Evolutionary conservation across 1,284 basidiomycete species (phyloP).

Genomic region (Dichomitus squalens): DNA sequence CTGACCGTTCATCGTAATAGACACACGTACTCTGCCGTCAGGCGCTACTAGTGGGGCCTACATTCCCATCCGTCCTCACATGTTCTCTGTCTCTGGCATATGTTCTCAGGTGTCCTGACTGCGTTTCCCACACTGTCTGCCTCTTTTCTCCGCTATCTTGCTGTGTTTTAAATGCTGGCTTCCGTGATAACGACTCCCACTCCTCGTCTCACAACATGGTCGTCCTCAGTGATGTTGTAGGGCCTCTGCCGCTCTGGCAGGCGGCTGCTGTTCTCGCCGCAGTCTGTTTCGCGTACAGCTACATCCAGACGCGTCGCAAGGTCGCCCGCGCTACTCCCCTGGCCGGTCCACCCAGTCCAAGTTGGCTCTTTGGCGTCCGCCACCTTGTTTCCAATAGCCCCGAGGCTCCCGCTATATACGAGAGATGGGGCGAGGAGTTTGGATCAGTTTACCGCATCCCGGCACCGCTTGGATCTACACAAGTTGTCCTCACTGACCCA

Average conservation of each 20-base stretch:
- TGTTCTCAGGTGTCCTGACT: too few relatives aligned
- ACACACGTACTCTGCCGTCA: too few relatives aligned
- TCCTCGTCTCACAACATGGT: conserved; percentile 5
- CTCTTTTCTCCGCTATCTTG: too few relatives aligned
- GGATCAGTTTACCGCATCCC: conserved; percentile 50
- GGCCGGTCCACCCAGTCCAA: conserved; percentile 33
- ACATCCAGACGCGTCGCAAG: conserved; percentile 8
- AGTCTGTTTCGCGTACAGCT: conserved; percentile 20
- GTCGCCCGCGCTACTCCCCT: conserved; percentile 33
- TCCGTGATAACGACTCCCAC: too few relatives aligned
- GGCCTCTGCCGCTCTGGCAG: conserved; percentile 6
- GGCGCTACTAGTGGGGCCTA: too few relatives aligned
- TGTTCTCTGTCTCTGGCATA: too few relatives aligned
- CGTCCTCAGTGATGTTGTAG: conserved; percentile 6
- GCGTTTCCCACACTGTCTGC: too few relatives aligned
- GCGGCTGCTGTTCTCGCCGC: conserved; percentile 5
- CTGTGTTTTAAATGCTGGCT: too few relatives aligned
- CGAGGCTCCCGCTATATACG: conserved; percentile 26
- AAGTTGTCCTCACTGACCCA: conserved; percentile 52
- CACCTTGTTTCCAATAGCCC: conserved; percentile 14
- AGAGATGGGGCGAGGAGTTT: conserved; percentile 45
- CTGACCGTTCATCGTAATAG: too few relatives aligned
- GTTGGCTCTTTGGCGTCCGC: conserved; percentile 31
- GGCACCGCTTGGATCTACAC: conserved; percentile 39
- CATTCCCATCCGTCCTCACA: too few relatives aligned